phyloP scores from a whole-genome alignment of 2,329 filamentous ascomycete species.

The Teratosphaeria zuluensis region DNA sequence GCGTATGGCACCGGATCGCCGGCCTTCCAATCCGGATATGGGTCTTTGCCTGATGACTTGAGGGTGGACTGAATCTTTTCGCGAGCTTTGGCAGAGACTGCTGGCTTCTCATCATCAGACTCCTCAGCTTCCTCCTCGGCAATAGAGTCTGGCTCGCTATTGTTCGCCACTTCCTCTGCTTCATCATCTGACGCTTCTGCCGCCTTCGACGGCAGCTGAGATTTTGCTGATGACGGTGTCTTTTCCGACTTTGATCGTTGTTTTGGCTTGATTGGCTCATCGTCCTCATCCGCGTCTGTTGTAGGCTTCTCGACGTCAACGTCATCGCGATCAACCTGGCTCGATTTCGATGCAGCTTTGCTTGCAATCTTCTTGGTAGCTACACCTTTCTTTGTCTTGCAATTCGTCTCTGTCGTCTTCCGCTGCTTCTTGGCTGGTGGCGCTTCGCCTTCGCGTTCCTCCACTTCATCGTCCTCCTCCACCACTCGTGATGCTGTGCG shows the following conservation, averaged over 20 bases:
- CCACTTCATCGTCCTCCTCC: constrained; percentile 15
- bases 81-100: constrained; percentile 62
- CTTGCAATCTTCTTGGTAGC: constrained; percentile 8
- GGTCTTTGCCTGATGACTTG: constrained; percentile 57
- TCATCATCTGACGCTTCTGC: constrained; percentile 6
- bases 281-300: constrained; percentile 3
- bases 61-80: constrained; percentile 73
- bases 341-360: not conserved
- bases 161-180: constrained; percentile 2
- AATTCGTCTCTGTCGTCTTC: constrained; percentile 12
- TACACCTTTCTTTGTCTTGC: constrained; percentile 18
- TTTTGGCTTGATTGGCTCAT: constrained; percentile 5
- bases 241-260: constrained; percentile 4
- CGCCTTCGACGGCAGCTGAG: constrained; percentile 3
- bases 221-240: not conserved
- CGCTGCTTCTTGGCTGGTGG: constrained; percentile 28
- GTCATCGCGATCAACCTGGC: not conserved
- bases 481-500: constrained; percentile 14
- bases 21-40: constrained; percentile 91
- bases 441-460: constrained; percentile 19
- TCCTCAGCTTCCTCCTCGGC: constrained; percentile 39
- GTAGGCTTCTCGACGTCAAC: not conserved
- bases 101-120: constrained; percentile 53
- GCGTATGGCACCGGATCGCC: constrained; percentile 88
- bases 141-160: constrained; percentile 5